Conservation (phyloP, 2,329 filamentous ascomycete species). For the Sporothrix globosa region DNA sequence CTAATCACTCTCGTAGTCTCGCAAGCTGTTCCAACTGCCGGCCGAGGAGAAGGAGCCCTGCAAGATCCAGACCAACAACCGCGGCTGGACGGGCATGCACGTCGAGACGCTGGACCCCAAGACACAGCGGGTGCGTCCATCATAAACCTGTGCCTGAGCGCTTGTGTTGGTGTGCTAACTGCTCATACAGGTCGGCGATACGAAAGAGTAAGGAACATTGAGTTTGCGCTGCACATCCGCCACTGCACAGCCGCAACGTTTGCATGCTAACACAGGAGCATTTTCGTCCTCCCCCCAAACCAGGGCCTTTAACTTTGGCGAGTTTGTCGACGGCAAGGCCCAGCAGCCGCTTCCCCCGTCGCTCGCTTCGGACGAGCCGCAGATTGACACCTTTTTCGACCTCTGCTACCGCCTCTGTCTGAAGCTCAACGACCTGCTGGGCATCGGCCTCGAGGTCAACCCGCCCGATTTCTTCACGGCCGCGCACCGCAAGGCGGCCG, state of each 20-base stretch:
- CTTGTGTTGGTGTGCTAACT: background rate
- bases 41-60: constrained; percentile 72
- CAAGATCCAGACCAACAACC: constrained; percentile 77
- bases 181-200: constrained; percentile 68
- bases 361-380: constrained; percentile 61
- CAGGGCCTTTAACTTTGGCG: constrained; percentile 90
- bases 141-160: too few species aligned
- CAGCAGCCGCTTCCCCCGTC: constrained; percentile 75
- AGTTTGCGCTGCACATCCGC: background rate
- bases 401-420: constrained; percentile 74
- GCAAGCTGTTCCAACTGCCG: constrained; percentile 72
- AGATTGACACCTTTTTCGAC: constrained; percentile 68
- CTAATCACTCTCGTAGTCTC: constrained; percentile 56
- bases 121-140: constrained; percentile 65
- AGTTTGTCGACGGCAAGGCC: constrained; percentile 69
- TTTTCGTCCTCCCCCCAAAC: too few species aligned
- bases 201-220: constrained; percentile 71
- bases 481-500: constrained; percentile 52
- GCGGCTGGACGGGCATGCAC: constrained; percentile 87
- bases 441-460: constrained; percentile 68
- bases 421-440: constrained; percentile 75
- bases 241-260: background rate
- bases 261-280: background rate
- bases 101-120: constrained; percentile 85
- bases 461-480: constrained; percentile 58